Evolutionary conservation across 2,329 filamentous ascomycete genomes (phyloP).

Genomic region (Clonostachys solani): DNA sequence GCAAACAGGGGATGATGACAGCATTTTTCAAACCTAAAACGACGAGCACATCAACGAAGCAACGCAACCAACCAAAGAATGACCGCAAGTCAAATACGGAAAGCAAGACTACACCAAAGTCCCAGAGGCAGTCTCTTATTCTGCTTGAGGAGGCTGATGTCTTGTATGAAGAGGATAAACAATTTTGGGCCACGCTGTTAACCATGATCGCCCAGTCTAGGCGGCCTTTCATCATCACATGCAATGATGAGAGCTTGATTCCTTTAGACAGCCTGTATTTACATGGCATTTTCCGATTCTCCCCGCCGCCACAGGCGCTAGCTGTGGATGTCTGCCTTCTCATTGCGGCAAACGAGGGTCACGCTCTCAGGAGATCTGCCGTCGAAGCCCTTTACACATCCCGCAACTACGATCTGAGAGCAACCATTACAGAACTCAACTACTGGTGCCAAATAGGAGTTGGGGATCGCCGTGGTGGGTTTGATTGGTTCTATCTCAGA

Average conservation of each 20-base stretch:
- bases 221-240: constrained; percentile 90
- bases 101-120: constrained; percentile 27
- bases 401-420: constrained; percentile 70
- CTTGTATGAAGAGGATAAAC: constrained; percentile 91
- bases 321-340: constrained; percentile 78
- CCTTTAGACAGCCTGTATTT: constrained; percentile 71
- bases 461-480: constrained; percentile 80
- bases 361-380: constrained; percentile 65
- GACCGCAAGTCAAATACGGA: constrained; percentile 19
- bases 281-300: constrained; percentile 79
- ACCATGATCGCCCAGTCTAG: constrained; percentile 79
- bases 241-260: constrained; percentile 84
- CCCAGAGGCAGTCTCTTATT: constrained; percentile 91
- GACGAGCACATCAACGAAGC: constrained; percentile 14
- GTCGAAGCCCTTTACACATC: constrained; percentile 67
- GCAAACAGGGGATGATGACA: constrained; percentile 74
- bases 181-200: constrained; percentile 85
- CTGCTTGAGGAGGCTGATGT: constrained; percentile 91
- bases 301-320: constrained; percentile 58
- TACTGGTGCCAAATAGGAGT: constrained; percentile 98
- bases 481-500: constrained; percentile 83
- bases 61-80: constrained; percentile 8
- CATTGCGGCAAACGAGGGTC: constrained; percentile 84
- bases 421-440: constrained; percentile 77
- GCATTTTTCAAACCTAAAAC: constrained; percentile 69